phyloP scores from a whole-genome alignment of 192 early-diverging fungal species.

The Umbelopsis ramanniana region DNA sequence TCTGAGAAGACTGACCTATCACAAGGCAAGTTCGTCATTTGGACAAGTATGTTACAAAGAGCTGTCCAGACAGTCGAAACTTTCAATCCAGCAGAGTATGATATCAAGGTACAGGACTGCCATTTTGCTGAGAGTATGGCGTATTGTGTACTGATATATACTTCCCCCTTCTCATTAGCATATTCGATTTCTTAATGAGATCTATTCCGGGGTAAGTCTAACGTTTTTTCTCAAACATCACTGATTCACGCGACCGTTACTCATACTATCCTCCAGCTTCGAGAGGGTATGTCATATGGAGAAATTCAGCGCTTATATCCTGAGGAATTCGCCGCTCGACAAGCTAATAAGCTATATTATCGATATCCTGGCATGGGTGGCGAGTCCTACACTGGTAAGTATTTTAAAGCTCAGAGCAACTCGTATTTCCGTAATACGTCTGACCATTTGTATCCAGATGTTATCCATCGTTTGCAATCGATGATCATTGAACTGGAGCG shows the following conservation, averaged over 20 bases:
- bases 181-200: slow-evolving; percentile 88
- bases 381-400: slow-evolving; percentile 75
- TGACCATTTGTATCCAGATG: slow-evolving; percentile 59
- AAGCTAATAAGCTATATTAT: slow-evolving; percentile 88
- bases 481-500: slow-evolving; percentile 96
- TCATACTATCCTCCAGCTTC: slow-evolving; percentile 37
- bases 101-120: slow-evolving; percentile 56
- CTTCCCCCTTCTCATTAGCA: slow-evolving; percentile 41
- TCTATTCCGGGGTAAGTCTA: slow-evolving; percentile 75
- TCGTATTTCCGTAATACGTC: not conserved
- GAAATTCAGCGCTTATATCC: slow-evolving; percentile 84
- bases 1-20: not conserved
- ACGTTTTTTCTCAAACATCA: no score
- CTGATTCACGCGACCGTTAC: not conserved
- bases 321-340: slow-evolving; percentile 79
- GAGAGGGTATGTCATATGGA: slow-evolving; percentile 76
- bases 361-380: slow-evolving; percentile 97
- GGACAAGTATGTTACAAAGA: slow-evolving; percentile 89
- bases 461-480: slow-evolving; percentile 91
- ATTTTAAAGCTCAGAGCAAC: not conserved
- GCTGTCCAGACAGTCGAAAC: slow-evolving; percentile 83
- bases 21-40: slow-evolving; percentile 55
- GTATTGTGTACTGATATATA: not conserved
- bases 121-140: not conserved
- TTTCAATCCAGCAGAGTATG: slow-evolving; percentile 80